Conservation (phyloP, 176 grass and related monocot genomes). For the Cenchrus purpureus region DNA sequence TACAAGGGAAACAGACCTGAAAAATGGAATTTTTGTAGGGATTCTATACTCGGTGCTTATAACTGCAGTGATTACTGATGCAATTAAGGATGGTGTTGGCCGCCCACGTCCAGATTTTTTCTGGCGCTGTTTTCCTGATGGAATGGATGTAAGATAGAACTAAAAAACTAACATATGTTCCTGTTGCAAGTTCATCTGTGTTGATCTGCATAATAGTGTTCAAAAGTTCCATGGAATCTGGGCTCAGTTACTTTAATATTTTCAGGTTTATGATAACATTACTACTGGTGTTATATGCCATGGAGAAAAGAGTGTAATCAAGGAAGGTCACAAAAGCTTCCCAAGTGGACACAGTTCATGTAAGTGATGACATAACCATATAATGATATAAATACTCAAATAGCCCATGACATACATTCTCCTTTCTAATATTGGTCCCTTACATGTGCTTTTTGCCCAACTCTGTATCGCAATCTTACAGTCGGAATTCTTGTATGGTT, state of each 20-base stretch:
- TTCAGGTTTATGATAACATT: constrained; percentile 78
- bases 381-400: constrained; percentile 5
- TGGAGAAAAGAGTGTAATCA: constrained; percentile 78
- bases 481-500: background rate
- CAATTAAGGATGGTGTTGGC: constrained; percentile 94
- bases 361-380: constrained; percentile 38
- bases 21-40: constrained; percentile 49
- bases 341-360: constrained; percentile 94
- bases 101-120: constrained; percentile 96
- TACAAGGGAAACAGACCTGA: constrained; percentile 1
- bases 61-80: constrained; percentile 94
- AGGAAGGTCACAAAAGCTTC: constrained; percentile 96
- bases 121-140: constrained; percentile 99
- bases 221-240: background rate
- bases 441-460: background rate
- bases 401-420: constrained; percentile 4
- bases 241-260: constrained; percentile 6
- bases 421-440: constrained; percentile 17
- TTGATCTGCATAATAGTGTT: constrained; percentile 8
- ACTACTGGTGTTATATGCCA: constrained; percentile 83
- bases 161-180: constrained; percentile 3
- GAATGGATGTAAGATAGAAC: constrained; percentile 66
- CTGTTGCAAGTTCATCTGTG: constrained; percentile 22
- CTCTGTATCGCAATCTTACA: background rate
- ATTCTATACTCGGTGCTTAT: constrained; percentile 95